phyloP scores from a whole-genome alignment of 2,329 filamentous ascomycete species.

The Xylaria sp. region DNA sequence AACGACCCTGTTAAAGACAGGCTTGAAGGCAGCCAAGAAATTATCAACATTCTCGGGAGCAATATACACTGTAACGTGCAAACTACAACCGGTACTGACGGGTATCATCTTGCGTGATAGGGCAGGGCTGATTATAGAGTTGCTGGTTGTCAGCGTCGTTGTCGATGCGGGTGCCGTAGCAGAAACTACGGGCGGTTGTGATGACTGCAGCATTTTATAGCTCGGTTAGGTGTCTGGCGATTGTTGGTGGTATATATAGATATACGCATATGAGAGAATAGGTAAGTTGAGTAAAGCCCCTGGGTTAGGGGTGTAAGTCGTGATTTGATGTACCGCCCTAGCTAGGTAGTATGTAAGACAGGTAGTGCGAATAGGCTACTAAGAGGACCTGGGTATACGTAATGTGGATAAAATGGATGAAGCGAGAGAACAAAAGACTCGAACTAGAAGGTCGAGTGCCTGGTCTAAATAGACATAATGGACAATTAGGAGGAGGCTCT shows the following conservation, averaged over 20 bases:
- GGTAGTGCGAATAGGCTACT: neutral
- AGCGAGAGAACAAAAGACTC: neutral
- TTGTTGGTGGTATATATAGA: neutral
- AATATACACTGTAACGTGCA: slow-evolving; percentile 47
- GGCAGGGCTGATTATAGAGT: slow-evolving; percentile 18
- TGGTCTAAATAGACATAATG: slow-evolving; percentile 23
- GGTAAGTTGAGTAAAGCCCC: neutral
- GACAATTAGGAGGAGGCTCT: slow-evolving; percentile 21
- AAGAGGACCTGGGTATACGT: neutral
- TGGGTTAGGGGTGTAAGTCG: neutral
- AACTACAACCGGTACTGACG: slow-evolving; percentile 38
- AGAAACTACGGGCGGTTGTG: slow-evolving; percentile 29
- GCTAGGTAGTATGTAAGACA: neutral
- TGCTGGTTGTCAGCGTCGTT: slow-evolving; percentile 21
- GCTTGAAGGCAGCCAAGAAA: slow-evolving; percentile 50
- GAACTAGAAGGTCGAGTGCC: neutral
- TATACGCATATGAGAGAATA: neutral
- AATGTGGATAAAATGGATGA: slow-evolving; percentile 2
- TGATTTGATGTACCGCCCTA: neutral
- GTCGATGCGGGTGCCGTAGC: slow-evolving; percentile 22
- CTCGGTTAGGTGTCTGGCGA: neutral
- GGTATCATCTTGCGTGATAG: slow-evolving; percentile 36
- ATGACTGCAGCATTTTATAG: slow-evolving; percentile 37
- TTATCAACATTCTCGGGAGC: slow-evolving; percentile 44
- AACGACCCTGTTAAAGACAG: slow-evolving; percentile 54